phyloP scores from a whole-genome alignment of 2,329 filamentous ascomycete genomes.

The Tolypocladium cylindrosporum region DNA sequence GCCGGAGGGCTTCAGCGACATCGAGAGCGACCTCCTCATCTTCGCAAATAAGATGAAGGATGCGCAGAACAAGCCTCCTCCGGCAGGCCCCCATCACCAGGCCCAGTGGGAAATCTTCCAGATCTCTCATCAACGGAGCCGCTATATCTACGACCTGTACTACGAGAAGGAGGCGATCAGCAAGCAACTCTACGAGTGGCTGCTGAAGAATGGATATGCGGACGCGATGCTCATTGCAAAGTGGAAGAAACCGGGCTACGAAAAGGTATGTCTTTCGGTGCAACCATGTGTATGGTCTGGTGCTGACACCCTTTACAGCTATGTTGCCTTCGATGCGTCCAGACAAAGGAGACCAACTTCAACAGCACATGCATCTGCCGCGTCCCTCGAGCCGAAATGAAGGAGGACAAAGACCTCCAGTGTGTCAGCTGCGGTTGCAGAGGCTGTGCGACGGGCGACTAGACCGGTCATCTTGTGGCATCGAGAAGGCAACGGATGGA shows the following conservation, averaged over 20 bases:
- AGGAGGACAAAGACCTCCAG: slow-evolving; percentile 82
- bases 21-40: slow-evolving; percentile 76
- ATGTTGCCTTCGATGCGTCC: slow-evolving; percentile 90
- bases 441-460: slow-evolving; percentile 83
- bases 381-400: slow-evolving; percentile 80
- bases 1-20: slow-evolving; percentile 78
- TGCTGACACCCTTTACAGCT: slow-evolving; percentile 42
- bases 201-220: slow-evolving; percentile 93
- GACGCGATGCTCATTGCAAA: slow-evolving; percentile 95
- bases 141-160: slow-evolving; percentile 96
- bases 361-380: slow-evolving; percentile 95
- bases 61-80: slow-evolving; percentile 80
- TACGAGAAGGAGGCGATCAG: slow-evolving; percentile 96
- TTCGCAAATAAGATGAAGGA: slow-evolving; percentile 91
- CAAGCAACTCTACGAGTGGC: slow-evolving; percentile 86
- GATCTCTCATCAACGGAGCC: slow-evolving; percentile 82
- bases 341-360: slow-evolving; percentile 99
- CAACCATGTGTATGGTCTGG: not conserved
- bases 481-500: not conserved
- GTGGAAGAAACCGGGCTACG: slow-evolving; percentile 99
- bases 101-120: slow-evolving; percentile 96
- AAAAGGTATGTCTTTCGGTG: slow-evolving; percentile 56
- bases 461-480: slow-evolving; percentile 6
- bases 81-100: slow-evolving; percentile 74
- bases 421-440: slow-evolving; percentile 93